A percentile compares a stretch with the other conserved stretches of the same genome.
These are phyloP conservation scores for Saturnispora sekii DNA, from an alignment of 805 yeast species.

Conservation along the genomic window DNA sequence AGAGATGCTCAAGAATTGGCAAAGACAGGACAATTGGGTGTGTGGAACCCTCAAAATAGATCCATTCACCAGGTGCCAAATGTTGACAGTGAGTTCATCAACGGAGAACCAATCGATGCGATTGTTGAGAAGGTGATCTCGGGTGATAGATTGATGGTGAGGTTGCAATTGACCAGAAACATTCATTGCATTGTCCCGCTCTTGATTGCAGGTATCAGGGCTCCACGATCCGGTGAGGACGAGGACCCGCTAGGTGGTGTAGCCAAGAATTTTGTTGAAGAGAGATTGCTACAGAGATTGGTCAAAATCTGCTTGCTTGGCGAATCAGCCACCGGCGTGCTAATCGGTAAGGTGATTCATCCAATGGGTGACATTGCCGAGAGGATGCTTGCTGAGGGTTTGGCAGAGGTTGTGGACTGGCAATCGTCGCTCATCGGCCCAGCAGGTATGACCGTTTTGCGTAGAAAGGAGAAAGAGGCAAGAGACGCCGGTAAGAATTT, in stretches of 20 bases:
- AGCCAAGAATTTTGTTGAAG: constrained; percentile 55
- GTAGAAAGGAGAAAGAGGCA: constrained; percentile 59
- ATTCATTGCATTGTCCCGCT: constrained; percentile 51
- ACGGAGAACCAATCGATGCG: constrained; percentile 37
- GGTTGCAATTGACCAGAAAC: constrained; percentile 34
- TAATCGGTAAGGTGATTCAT: constrained; percentile 50
- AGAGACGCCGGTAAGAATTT: constrained; percentile 44
- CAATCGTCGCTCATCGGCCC: constrained; percentile 65
- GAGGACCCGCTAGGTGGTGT: constrained; percentile 56
- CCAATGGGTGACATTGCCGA: constrained; percentile 74
- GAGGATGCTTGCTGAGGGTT: constrained; percentile 55
- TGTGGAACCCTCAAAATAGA: constrained; percentile 37
- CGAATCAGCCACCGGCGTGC: constrained; percentile 49
- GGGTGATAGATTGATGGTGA: constrained; percentile 68
- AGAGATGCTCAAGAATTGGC: constrained; percentile 42
- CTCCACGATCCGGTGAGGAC: constrained; percentile 52
- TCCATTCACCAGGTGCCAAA: constrained; percentile 19
- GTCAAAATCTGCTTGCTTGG: constrained; percentile 53
- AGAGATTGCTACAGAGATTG: constrained; percentile 50
- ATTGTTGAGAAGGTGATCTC: constrained; percentile 68
- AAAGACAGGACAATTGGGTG: constrained; percentile 37
- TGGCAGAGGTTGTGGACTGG: constrained; percentile 73
- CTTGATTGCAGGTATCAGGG: constrained; percentile 61
- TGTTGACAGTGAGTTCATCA: constrained; percentile 27
- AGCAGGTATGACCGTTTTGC: constrained; percentile 45